Percentiles rank a stretch among this genome's conserved stretches.
Conservation (phyloP, 768 basidiomycete species). For the Lyophyllum shimeji region DNA sequence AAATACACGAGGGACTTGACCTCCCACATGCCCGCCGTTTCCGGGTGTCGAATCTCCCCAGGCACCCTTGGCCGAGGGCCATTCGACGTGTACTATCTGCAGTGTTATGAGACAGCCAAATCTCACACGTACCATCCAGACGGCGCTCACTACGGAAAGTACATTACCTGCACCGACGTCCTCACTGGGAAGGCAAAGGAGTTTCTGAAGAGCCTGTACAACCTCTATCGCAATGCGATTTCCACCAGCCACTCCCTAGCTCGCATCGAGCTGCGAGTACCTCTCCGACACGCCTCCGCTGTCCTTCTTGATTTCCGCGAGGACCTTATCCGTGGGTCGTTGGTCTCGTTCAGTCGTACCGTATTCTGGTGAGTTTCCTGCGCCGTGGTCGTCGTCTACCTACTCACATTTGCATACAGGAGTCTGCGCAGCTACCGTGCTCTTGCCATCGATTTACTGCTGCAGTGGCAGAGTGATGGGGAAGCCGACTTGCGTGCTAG, state of each 20-base stretch:
- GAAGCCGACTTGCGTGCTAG: not conserved
- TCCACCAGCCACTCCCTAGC: slow-evolving; percentile 20
- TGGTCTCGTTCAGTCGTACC: slow-evolving; percentile 12
- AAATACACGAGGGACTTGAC: slow-evolving; percentile 25
- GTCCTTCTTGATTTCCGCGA: slow-evolving; percentile 7
- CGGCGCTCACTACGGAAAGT: slow-evolving; percentile 19
- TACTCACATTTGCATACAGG: slow-evolving; percentile 11
- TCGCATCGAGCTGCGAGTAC: slow-evolving; percentile 27
- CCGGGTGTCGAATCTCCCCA: slow-evolving; percentile 29
- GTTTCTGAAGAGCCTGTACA: slow-evolving; percentile 18
- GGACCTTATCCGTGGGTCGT: not conserved
- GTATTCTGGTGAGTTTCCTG: slow-evolving; percentile 20
- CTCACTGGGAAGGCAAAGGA: slow-evolving; percentile 6
- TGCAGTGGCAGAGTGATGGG: slow-evolving; percentile 16
- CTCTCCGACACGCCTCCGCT: slow-evolving; percentile 2
- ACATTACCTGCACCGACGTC: slow-evolving; percentile 16
- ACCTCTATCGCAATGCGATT: slow-evolving; percentile 19
- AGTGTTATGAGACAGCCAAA: slow-evolving; percentile 35
- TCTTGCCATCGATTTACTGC: slow-evolving; percentile 16
- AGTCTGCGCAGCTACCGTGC: slow-evolving; percentile 19
- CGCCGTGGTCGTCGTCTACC: not conserved
- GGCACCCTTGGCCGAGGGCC: slow-evolving; percentile 17
- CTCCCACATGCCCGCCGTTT: slow-evolving; percentile 26
- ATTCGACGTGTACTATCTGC: slow-evolving; percentile 23
- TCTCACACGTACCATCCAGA: slow-evolving; percentile 22